Conservation (phyloP, 163 green algal species). For the Picocystis sp. region DNA sequence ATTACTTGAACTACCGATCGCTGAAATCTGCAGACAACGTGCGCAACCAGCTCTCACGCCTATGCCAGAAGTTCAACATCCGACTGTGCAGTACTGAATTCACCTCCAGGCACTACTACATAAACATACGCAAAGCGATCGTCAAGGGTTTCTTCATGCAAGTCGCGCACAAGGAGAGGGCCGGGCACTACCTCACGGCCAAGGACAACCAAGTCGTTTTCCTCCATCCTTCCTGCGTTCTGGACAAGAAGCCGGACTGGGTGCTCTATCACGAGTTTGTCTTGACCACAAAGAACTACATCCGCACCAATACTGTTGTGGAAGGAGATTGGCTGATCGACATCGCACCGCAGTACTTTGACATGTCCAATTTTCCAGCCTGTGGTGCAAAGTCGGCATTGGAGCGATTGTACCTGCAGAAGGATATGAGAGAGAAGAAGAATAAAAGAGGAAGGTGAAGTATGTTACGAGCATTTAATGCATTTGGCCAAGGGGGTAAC, state of each 20-base stretch:
- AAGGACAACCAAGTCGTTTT: slow-evolving; percentile 97
- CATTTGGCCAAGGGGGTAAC: too few relatives aligned
- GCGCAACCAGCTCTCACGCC: slow-evolving; percentile 61
- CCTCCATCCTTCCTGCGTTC: slow-evolving; percentile 88
- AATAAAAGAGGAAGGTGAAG: slow-evolving; percentile 13
- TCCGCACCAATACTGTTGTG: slow-evolving; percentile 79
- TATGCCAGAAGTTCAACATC: slow-evolving; percentile 23
- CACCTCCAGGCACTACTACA: slow-evolving; percentile 75
- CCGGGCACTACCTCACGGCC: slow-evolving; percentile 89
- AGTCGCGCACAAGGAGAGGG: slow-evolving; percentile 74
- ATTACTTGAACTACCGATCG: slow-evolving; percentile 85
- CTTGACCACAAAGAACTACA: slow-evolving; percentile 92
- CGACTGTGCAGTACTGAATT: slow-evolving; percentile 70
- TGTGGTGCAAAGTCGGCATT: slow-evolving; percentile 43
- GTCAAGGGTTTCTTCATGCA: slow-evolving; percentile 93
- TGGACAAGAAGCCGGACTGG: slow-evolving; percentile 94
- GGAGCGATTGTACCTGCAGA: slow-evolving; percentile 54
- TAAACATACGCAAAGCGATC: slow-evolving; percentile 87
- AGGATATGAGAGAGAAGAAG: slow-evolving; percentile 11
- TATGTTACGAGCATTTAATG: too few relatives aligned
- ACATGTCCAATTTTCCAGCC: slow-evolving; percentile 84
- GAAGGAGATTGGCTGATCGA: slow-evolving; percentile 94
- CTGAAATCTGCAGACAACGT: slow-evolving; percentile 89
- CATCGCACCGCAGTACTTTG: slow-evolving; percentile 91
- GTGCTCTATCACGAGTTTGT: slow-evolving; percentile 99